Base-by-base conservation (phyloP, 306 rosid species). In the Canavalia ensiformis region DNA sequence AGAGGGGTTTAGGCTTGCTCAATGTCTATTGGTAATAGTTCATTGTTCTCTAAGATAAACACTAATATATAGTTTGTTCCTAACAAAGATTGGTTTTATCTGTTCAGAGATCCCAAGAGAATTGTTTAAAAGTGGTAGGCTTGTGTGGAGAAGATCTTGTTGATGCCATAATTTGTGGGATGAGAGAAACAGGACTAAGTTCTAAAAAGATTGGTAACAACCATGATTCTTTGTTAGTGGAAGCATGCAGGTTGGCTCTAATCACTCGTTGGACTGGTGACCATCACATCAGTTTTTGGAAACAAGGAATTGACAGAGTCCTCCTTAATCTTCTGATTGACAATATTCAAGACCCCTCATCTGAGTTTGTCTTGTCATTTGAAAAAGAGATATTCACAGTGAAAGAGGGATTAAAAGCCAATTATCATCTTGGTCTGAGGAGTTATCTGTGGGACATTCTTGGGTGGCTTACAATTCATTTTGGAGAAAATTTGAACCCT, bases 251-350 rank as follows among this genome's bases (percentile, higher is more conserved):
- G 49, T 86, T 95, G 89, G 97, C 91, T 84, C 87, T 88, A 56
- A 84, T 91, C 46, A 89, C 94, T 59, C 89, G 92, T 74, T 95
- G 97, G 97, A 86, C 84, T 12, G 97, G 99, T 29, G 57, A 84
- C 74, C 99, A 95, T 90, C 99, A 95, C 80, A 60, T 63, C 28
- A 75, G 37, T 60, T 92, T 95, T 64, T 95, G 97, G 99, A 87
- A 90, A 82, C 81, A 87, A 46, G 84, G 92, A 76, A 90, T 95
- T 65, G 97, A 90, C 25, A 75, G 41, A 56, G 88, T 88, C 71
- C 99, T 95, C 55, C 90, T 95, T 74, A 87, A 81, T 86, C 92
- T 95, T 88, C 84, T 92, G 63, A 57, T 89, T 25, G 91, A 84
- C 84, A 81, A 87, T 82, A 83, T 85, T 86, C 86, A 72, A 37